Base-by-base conservation (phyloP, 2,329 filamentous ascomycete genomes). In the Pseudogymnoascus sp. region DNA sequence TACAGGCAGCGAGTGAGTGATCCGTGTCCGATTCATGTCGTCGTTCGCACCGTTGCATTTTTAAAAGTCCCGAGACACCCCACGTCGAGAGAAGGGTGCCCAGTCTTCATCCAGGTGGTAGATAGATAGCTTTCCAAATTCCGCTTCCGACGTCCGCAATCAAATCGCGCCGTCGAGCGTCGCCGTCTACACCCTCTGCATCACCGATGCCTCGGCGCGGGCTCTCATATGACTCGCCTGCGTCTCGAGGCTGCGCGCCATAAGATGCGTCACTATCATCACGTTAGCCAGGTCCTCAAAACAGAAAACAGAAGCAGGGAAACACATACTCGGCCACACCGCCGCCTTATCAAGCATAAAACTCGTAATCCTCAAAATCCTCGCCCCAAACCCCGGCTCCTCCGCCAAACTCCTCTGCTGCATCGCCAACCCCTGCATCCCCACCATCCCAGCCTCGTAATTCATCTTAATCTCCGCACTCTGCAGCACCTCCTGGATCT, bases 281-380 rank as follows among this genome's bases (percentile, higher is more conserved):
- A 6, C 5, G 40, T 33, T 8, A n/a, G 2, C 27, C 64, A 58
- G 29, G 61, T 21, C 42, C 29, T n/a, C 35, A 12, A 13, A 52
- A 25, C 7, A 7, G 12, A 21, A 9, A 29, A 29, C 3, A 9
- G 8, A 52, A 15, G 4, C 15, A 13, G 18, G 5, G 21, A 12
- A 27, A 59, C 39, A 78, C 86, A 80, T 78, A 92, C 89, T 87
- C 73, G 92, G 92, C 93, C 94, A 99, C 29, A 96, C 90, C 66
- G 90, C 88, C 65, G 90, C 89, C 75, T 91, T 91, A 67, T 92
- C 89, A 65, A 97, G 81, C 82, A 95, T 89, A 75, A 90, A 88
- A 58, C 92, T 90, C 65, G 90, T 94, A 61, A 94, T 83, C 69
- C 89, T 84, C 69, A 97, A 77, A 58, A 97, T 86, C 77, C 92